Base-by-base conservation (phyloP, 1,284 basidiomycete species). In the Erythrobasidium hasegawianum region DNA sequence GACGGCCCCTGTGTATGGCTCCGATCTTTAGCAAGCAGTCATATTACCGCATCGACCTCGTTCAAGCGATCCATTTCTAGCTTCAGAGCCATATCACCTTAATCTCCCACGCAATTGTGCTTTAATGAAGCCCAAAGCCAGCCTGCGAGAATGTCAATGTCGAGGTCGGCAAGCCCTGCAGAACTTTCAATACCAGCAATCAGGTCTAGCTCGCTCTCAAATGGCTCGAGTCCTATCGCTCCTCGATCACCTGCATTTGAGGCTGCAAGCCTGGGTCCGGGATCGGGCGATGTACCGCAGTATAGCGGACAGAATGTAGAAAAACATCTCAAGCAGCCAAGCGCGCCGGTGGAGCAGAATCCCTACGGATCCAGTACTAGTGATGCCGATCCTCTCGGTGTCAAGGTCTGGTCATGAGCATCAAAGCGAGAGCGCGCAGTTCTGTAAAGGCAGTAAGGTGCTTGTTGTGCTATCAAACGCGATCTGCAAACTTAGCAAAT, bases 361-460 rank as follows among this genome's bases (percentile, higher is more conserved):
- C n/a, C 18, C 11, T 7, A 27, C 8, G 14, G 38, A 9, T 18
- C 16, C 16, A 52, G 45, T 10, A 22, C 22, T 10, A 22, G 22
- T 38, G 38, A 64, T 33, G n/a, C 9, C n/a, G 61, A 64, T 39
- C 61, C 61, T 10, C 40, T 64, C 2, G 61, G 61, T 4, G 54
- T 57, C 26, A 64, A 49, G 20, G 61, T 64, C 5, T 64, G 61
- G 61, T 41, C 39, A n/a, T n/a, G n/a, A n/a, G 20, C n/a, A 22
- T 13, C n/a, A n/a, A n/a, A n/a, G n/a, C n/a, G n/a, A n/a, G n/a
- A n/a, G n/a, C n/a, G n/a, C n/a, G n/a, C n/a, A n/a, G n/a, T n/a
- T n/a, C n/a, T n/a, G n/a, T n/a, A n/a, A n/a, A n/a, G n/a, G n/a
- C n/a, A n/a, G n/a, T n/a, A n/a, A n/a, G n/a, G n/a, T n/a, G n/a